Evolutionary conservation across 371 early-diverging fungal genomes (phyloP).

Genomic region (Mucor lusitanicus): DNA sequence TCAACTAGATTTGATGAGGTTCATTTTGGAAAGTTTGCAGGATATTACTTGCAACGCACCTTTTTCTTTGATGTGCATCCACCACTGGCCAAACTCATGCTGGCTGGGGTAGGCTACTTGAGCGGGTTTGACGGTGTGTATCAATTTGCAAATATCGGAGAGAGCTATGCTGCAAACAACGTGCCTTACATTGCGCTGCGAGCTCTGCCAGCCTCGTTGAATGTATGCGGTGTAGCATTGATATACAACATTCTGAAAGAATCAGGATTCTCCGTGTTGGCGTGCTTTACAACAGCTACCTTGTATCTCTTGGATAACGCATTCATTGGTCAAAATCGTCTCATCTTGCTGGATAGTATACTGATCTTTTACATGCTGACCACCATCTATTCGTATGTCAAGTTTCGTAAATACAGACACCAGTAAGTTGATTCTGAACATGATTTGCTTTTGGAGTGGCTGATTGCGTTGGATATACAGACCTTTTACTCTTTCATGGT

Average conservation of each 20-base stretch:
- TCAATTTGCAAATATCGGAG: constrained; percentile 85
- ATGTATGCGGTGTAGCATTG: constrained; percentile 72
- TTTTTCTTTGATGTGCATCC: constrained; percentile 97
- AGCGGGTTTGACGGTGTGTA: constrained; percentile 90
- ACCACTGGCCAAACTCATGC: constrained; percentile 90
- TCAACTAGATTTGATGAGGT: constrained; percentile 90
- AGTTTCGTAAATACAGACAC: constrained; percentile 67
- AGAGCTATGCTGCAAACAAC: constrained; percentile 43
- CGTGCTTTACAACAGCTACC: constrained; percentile 68
- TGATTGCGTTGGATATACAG: constrained; percentile 40
- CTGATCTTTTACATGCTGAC: constrained; percentile 81
- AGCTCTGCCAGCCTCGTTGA: constrained; percentile 73
- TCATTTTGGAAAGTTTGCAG: constrained; percentile 99
- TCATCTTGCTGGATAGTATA: constrained; percentile 89
- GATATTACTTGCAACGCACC: constrained; percentile 86
- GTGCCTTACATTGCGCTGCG: constrained; percentile 91
- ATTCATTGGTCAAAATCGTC: constrained; percentile 84
- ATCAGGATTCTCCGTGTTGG: constrained; percentile 67
- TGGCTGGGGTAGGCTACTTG: constrained; percentile 75
- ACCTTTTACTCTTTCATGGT: constrained; percentile 70
- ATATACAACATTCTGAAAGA: constrained; percentile 78
- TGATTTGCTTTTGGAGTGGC: constrained; percentile 45
- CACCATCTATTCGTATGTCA: constrained; percentile 76
- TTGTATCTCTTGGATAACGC: constrained; percentile 82
- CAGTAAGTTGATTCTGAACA: constrained; percentile 26